Percentiles rank a stretch among this genome's conserved stretches.
These are phyloP conservation scores for Escovopsis sp. DNA, from an alignment of 2,329 filamentous ascomycete genomes.

Conservation along the genomic window DNA sequence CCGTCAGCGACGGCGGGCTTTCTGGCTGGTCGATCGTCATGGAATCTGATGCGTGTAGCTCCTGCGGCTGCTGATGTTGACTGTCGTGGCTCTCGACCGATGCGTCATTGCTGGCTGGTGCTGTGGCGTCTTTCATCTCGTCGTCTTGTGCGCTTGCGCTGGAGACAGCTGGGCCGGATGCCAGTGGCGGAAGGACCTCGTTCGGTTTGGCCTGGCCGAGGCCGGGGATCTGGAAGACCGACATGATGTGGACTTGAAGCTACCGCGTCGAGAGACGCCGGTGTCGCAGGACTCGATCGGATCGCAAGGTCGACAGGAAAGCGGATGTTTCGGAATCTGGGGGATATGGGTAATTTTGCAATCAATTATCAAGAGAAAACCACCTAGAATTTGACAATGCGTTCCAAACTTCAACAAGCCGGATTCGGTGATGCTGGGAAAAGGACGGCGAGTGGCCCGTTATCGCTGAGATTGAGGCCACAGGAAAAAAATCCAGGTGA, in stretches of 20 bases:
- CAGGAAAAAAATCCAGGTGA: slow-evolving; percentile 20
- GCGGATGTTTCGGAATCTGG: too few species aligned
- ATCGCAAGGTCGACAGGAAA: not conserved
- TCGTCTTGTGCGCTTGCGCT: slow-evolving; percentile 11
- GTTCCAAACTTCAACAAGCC: too few species aligned
- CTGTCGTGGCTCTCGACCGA: not conserved
- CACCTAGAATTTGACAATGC: too few species aligned
- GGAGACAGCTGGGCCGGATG: slow-evolving; percentile 18
- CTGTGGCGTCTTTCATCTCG: slow-evolving; percentile 9
- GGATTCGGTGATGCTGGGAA: too few species aligned
- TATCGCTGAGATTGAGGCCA: too few species aligned
- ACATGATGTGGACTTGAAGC: slow-evolving; percentile 14
- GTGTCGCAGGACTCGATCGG: not conserved
- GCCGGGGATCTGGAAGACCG: slow-evolving; percentile 29
- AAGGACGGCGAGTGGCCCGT: too few species aligned
- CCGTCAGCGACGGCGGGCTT: slow-evolving; percentile 24
- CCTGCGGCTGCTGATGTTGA: slow-evolving; percentile 1
- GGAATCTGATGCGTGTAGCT: slow-evolving; percentile 13
- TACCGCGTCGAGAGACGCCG: not conserved
- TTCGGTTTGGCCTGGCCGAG: slow-evolving; percentile 29
- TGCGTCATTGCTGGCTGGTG: slow-evolving; percentile 1
- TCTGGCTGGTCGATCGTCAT: slow-evolving; percentile 23
- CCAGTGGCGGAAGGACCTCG: slow-evolving; percentile 24
- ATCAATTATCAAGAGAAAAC: too few species aligned
- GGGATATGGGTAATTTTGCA: too few species aligned